phyloP scores from a whole-genome alignment of 148 eudicot genomes.

The Polygonum aviculare region DNA sequence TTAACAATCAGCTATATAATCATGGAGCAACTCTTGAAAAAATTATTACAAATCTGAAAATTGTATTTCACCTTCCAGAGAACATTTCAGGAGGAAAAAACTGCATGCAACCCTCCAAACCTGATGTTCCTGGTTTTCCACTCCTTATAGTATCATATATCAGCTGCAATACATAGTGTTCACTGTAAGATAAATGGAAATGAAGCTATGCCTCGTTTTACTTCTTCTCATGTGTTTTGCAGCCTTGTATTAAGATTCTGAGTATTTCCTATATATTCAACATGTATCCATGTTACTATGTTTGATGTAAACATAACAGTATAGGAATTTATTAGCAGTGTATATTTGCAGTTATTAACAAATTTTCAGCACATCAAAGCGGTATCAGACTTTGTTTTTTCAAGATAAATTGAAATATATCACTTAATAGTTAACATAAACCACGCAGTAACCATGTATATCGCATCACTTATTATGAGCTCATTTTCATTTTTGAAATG shows the following conservation, averaged over 20 bases:
- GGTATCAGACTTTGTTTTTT: neutral
- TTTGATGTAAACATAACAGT: neutral
- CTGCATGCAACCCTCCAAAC: conserved; percentile 82
- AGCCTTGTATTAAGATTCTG: neutral
- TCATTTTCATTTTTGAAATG: too few species aligned
- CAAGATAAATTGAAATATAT: neutral
- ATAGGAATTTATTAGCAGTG: neutral
- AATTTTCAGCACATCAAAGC: neutral
- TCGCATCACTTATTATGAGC: neutral
- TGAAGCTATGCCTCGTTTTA: neutral
- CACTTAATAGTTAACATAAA: neutral
- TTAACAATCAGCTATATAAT: conserved; percentile 1
- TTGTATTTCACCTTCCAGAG: conserved; percentile 60
- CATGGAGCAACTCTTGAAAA: neutral
- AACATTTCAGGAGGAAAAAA: conserved; percentile 89
- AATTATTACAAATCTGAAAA: neutral
- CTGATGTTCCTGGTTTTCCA: conserved; percentile 75
- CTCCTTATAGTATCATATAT: conserved; percentile 87
- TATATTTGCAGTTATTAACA: neutral
- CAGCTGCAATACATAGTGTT: conserved; percentile 48
- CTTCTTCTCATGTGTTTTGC: neutral
- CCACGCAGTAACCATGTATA: neutral
- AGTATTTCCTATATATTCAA: neutral
- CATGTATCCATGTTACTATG: neutral
- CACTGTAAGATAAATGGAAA: conserved; percentile 9